A percentile compares a stretch with the other conserved stretches of the same genome.
phyloP scores from a whole-genome alignment of 2,329 filamentous ascomycete species.

The Monilinia laxa region DNA sequence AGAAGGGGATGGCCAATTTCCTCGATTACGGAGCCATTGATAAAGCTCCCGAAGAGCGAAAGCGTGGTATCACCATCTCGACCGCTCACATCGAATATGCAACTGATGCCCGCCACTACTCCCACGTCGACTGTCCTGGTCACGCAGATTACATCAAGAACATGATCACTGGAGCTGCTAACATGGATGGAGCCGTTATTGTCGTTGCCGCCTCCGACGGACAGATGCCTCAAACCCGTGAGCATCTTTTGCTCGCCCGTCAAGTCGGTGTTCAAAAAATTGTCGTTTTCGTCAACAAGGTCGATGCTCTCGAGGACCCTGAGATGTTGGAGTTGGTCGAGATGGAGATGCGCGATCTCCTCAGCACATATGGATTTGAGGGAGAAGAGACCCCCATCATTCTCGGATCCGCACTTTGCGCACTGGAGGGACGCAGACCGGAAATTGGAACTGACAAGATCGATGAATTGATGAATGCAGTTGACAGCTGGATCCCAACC shows the following conservation, averaged over 20 bases:
- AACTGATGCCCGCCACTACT: constrained; percentile 93
- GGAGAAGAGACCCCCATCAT: constrained; percentile 97
- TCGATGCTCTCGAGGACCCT: constrained; percentile 93
- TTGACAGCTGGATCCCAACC: constrained; percentile 95
- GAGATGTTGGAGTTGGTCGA: constrained; percentile 99
- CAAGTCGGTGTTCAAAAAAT: constrained; percentile 98
- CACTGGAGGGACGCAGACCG: constrained; percentile 78
- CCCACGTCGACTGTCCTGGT: constrained; percentile 98
- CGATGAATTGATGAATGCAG: constrained; percentile 83
- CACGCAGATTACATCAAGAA: constrained; percentile 99
- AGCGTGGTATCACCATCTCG: constrained; percentile 99
- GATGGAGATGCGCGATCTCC: constrained; percentile 99
- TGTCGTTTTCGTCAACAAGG: constrained; percentile 99
- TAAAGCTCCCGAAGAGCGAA: constrained; percentile 98
- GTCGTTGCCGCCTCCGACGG: constrained; percentile 97
- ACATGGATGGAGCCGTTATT: constrained; percentile 99
- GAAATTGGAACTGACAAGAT: constrained; percentile 89
- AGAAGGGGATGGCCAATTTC: constrained; percentile 91
- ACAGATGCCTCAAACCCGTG: constrained; percentile 99
- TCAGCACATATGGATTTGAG: constrained; percentile 91
- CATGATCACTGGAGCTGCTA: constrained; percentile 99
- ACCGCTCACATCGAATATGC: constrained; percentile 98
- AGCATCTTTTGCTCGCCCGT: constrained; percentile 95
- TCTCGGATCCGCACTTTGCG: constrained; percentile 94
- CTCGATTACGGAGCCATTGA: constrained; percentile 98